Percentiles rank a stretch among this genome's conserved stretches.
Evolutionary conservation across 176 grass and related monocot genomes (phyloP).

Genomic region (Oryza meridionalis): DNA sequence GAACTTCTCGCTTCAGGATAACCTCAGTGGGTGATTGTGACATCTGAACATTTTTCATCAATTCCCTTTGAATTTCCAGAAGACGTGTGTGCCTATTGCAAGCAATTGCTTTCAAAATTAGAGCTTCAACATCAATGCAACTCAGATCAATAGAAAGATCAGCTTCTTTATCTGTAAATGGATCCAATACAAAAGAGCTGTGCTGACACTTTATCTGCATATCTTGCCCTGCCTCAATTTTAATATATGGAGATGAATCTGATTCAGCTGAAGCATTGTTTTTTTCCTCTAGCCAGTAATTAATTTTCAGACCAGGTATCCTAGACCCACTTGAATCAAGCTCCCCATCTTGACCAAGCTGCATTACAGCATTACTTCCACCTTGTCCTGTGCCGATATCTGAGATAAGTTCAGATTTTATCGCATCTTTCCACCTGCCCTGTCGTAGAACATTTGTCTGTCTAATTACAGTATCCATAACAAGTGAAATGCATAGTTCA

Average conservation of each 20-base stretch:
- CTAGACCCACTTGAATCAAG: constrained; percentile 69
- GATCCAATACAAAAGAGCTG: constrained; percentile 91
- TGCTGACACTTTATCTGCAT: constrained; percentile 83
- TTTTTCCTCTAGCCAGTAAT: constrained; percentile 90
- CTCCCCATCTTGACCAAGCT: constrained; percentile 79
- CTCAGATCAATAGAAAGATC: constrained; percentile 70
- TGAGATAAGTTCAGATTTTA: constrained; percentile 87
- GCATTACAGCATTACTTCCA: constrained; percentile 52
- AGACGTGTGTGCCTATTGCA: constrained; percentile 91
- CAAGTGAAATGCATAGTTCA: constrained; percentile 85
- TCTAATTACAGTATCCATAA: constrained; percentile 94
- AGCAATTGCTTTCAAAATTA: constrained; percentile 89
- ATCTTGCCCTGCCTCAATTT: constrained; percentile 74
- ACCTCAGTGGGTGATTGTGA: constrained; percentile 66
- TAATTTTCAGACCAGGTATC: constrained; percentile 91
- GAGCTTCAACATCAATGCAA: constrained; percentile 90
- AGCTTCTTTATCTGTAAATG: constrained; percentile 86
- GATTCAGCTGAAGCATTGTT: constrained; percentile 52
- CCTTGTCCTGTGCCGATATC: constrained; percentile 63
- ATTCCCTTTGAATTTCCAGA: constrained; percentile 88
- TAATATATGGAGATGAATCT: constrained; percentile 78
- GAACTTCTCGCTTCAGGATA: constrained; percentile 61
- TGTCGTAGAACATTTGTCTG: constrained; percentile 82
- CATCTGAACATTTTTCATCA: constrained; percentile 76
- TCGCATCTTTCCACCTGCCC: constrained; percentile 93